A percentile compares a stretch with the other conserved stretches of the same genome.
phyloP scores from a whole-genome alignment of 2,329 filamentous ascomycete genomes.

The Podosphaera xanthii region DNA sequence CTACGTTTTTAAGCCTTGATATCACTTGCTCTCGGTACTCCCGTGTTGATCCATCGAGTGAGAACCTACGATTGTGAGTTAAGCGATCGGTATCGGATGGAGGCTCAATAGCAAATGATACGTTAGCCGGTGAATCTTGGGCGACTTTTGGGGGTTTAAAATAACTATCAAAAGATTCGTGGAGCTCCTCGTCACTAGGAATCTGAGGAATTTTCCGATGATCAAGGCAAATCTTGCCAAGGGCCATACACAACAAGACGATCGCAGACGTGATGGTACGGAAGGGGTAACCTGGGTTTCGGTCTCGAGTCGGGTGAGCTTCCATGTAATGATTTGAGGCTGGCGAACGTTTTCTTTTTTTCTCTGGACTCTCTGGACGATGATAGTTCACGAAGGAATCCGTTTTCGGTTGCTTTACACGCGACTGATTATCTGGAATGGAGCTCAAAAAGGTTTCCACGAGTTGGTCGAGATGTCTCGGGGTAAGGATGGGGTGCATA shows the following conservation, averaged over 20 bases:
- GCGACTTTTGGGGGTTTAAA: conserved; percentile 12
- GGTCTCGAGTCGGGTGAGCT: conserved; percentile 8
- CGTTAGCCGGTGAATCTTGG: conserved; percentile 25
- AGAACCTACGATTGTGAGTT: conserved; percentile 24
- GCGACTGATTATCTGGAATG: conserved; percentile 11
- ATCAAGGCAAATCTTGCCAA: conserved; percentile 58
- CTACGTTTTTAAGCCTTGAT: conserved; percentile 36
- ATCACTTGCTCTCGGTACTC: conserved; percentile 6
- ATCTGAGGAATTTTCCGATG: conserved; percentile 33
- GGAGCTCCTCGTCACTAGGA: conserved; percentile 19
- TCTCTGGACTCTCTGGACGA: conserved; percentile 15
- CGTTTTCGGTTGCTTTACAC: conserved; percentile 9
- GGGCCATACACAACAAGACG: conserved; percentile 58
- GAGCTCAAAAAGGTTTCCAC: conserved; percentile 14
- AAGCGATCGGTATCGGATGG: conserved; percentile 27
- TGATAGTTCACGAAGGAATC: conserved; percentile 7
- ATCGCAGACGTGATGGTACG: conserved; percentile 60
- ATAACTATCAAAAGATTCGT: conserved; percentile 1
- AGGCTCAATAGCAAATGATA: conserved; percentile 25
- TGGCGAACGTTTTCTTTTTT: conserved; percentile 15
- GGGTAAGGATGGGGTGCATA: conserved; percentile 40
- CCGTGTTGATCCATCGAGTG: conserved; percentile 20
- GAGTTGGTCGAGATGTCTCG: conserved; percentile 24
- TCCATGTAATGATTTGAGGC: conserved; percentile 8
- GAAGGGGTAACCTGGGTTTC: conserved; percentile 27